Evolutionary conservation across 2,329 filamentous ascomycete genomes (phyloP), one percentile per base, ranked within the genome.

Genomic region (Kalmusia sp.): DNA sequence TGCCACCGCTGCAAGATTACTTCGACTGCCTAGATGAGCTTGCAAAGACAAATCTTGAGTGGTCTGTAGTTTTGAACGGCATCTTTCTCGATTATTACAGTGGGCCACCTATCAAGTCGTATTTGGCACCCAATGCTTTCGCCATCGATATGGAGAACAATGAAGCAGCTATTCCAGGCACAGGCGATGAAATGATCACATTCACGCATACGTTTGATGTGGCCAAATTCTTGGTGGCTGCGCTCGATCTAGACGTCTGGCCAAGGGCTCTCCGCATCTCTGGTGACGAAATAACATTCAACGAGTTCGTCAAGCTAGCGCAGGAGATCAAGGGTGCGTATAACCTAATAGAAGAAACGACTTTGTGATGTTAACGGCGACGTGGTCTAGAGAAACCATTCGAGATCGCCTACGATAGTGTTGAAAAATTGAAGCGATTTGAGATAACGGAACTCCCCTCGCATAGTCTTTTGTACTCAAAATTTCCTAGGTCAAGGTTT

Each of bases 121-220:
- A 64, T 44, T 28, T 52, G n/a, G 43, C 11, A 28, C 52, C 46
- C 11, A 21, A 28, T n/a, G 12, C 46, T 2, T 53, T 55, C 27
- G 52, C 28, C 19, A n/a, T 62, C 30, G 58, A 62, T 43, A 30
- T 55, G 2, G 30, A n/a, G 2, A 41, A 46, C 30, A 35, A 28
- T 11, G 28, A n/a, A 1, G 82, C 82, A 1, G 79, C 76, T 12
- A 78, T 83, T n/a, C 81, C 82, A 0, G 81, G 80, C 0, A 71
- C 76, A 27, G 82, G 82, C 0, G 69, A 79, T 24, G 71, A 67
- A 5, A 66, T 65, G 3, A 69, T 80, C 7, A 67, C 73, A 3
- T 79, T 82, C 63, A 83, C 80, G 0, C 78, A 83, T 58, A 80
- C 76, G 1, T 68, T 69, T 3, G 82, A 84, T 58, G 65, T 84